Evolutionary conservation across 2,329 filamentous ascomycete species (phyloP).

Genomic region (Phyllosticta paracitricarpa): DNA sequence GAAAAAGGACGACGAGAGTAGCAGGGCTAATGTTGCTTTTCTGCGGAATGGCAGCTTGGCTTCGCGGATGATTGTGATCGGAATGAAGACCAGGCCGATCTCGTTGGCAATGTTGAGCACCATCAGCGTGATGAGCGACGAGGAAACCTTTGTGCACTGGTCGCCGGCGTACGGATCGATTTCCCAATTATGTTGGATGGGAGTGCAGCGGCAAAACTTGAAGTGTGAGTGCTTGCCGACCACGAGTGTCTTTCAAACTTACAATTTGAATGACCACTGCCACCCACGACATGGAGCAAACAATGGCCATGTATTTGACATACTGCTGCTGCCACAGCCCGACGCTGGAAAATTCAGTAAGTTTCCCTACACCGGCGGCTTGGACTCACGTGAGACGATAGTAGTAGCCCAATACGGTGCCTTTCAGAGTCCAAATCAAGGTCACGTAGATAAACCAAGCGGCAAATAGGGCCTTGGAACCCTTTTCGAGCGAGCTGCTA

Average conservation of each 20-base stretch:
- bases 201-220: conserved; percentile 20
- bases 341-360: background rate
- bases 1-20: conserved; percentile 37
- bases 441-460: conserved; percentile 35
- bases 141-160: conserved; percentile 25
- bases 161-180: conserved; percentile 34
- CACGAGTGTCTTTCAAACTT: background rate
- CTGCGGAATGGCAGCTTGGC: conserved; percentile 29
- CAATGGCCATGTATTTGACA: conserved; percentile 26
- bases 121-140: conserved; percentile 27
- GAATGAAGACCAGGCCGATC: conserved; percentile 30
- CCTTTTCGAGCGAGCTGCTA: conserved; percentile 21
- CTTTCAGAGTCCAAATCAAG: conserved; percentile 35
- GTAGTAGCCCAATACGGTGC: conserved; percentile 36
- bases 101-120: conserved; percentile 32
- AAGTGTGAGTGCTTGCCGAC: background rate
- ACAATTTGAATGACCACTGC: conserved; percentile 24
- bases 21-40: conserved; percentile 30
- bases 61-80: conserved; percentile 31
- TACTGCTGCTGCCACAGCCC: conserved; percentile 30
- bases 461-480: conserved; percentile 25
- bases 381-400: conserved; percentile 32
- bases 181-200: conserved; percentile 32
- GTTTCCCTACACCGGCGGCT: background rate
- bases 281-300: conserved; percentile 23